Evolutionary conservation across 257 asterid species (phyloP).

Genomic region (Rubia yunnanensis): DNA sequence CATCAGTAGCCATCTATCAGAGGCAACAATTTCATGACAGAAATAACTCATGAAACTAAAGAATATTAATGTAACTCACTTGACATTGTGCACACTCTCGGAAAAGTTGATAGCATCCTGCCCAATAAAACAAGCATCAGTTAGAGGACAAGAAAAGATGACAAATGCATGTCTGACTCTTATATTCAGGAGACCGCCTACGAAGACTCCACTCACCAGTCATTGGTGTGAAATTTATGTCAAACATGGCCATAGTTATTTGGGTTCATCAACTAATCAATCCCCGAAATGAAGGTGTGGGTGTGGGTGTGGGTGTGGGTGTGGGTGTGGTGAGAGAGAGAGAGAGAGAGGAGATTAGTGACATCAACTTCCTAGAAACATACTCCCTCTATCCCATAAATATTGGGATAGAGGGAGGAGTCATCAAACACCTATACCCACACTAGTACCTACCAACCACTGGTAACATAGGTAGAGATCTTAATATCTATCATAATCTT

Average conservation of each 20-base stretch:
- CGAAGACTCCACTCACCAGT: not conserved
- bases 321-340: no score
- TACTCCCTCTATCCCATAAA: no score
- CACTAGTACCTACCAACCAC: not conserved
- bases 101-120: constrained; percentile 81
- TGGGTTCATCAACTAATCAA: not conserved
- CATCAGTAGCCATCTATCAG: not conserved
- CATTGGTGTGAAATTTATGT: not conserved
- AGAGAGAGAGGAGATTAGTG: not conserved
- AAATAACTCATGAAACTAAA: not conserved
- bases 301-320: no score
- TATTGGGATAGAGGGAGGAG: not conserved
- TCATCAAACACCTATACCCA: not conserved
- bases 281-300: not conserved
- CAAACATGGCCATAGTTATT: not conserved
- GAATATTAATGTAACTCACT: constrained; percentile 41
- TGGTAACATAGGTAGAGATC: not conserved
- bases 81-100: constrained; percentile 56
- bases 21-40: not conserved
- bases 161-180: not conserved
- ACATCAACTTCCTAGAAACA: no score
- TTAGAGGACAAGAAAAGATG: constrained; percentile 12
- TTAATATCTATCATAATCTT: not conserved
- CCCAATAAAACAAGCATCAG: constrained; percentile 15
- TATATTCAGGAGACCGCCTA: constrained; percentile 1